Evolutionary conservation across 2,329 filamentous ascomycete species (phyloP), one percentile per base, ranked within the genome.

Genomic region (Cytospora paraplurivora): DNA sequence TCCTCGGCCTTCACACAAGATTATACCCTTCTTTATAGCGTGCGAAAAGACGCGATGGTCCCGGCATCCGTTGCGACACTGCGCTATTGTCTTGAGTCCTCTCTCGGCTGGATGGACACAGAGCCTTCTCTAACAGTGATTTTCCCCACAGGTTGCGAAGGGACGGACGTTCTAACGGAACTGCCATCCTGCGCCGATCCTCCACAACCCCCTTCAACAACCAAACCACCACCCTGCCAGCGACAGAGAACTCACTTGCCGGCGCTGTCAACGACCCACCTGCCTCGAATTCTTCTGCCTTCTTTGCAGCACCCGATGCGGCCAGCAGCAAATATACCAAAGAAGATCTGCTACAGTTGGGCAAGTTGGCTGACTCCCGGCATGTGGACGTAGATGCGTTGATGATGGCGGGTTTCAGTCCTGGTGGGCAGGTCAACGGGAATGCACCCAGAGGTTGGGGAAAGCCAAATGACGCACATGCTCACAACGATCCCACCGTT

Each of bases 401-500:
- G 62, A 93, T 89, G 72, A 84, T 90, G 70, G 82, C 87, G 62
- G 87, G 87, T 66, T 97, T 93, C 93, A 88, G 92, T 74, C 91
- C 93, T 34, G 55, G 62, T 32, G 85, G 87, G 64, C 84, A 87
- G 57, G 78, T 86, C 49, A 93, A 92, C 69, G 87, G 88, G 73
- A 71, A 82, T 75, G 71, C 79, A 68, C 70, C 85, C 75, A 77
- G 87, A 74, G 84, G 85, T 60, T 96, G 92, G 92, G 91, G 90
- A 58, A 92, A 93, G 75, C 83, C 82, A 69, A 85, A 85, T 64
- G 93, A 97, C 68, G 84, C 84, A 64, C 89, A 92, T 67, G 81
- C 84, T 67, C 88, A 88, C 64, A 86, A 90, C 71, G 93, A 94
- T 52, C 91, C 93, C n/a, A 92, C 95, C 67, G 86, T 94, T 50